Conservation (phyloP, 306 rosid species). For the Cucumis cinereus region DNA sequence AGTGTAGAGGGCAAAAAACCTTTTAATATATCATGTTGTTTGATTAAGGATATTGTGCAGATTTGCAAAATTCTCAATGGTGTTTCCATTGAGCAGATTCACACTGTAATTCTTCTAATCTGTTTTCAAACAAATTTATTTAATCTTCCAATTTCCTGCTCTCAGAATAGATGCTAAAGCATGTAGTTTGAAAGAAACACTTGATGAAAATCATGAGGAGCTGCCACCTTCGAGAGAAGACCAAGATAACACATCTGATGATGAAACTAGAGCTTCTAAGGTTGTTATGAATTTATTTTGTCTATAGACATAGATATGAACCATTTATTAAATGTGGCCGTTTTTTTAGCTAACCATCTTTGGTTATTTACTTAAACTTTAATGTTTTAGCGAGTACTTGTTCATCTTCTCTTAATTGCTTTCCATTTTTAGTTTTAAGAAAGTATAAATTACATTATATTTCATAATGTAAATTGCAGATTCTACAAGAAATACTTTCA, state of each 20-base stretch:
- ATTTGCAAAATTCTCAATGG: background rate
- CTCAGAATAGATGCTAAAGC: conserved; percentile 87
- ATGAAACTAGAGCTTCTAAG: conserved; percentile 16
- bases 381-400: background rate
- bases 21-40: background rate
- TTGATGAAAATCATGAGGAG: conserved; percentile 32
- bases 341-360: background rate
- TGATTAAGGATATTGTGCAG: background rate
- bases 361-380: background rate
- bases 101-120: background rate
- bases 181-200: conserved; percentile 41
- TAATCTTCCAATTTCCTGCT: conserved; percentile 15
- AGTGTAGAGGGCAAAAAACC: background rate
- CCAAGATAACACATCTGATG: conserved; percentile 16
- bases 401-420: background rate
- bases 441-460: background rate
- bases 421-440: background rate
- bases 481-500: conserved; percentile 35
- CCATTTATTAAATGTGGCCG: background rate
- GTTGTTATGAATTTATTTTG: conserved; percentile 27
- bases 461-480: conserved; percentile 29
- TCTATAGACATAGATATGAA: background rate
- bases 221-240: conserved; percentile 18
- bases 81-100: background rate
- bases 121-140: background rate